phyloP scores from a whole-genome alignment of 2,329 filamentous ascomycete genomes.

The Periglandula ipomoeae region DNA sequence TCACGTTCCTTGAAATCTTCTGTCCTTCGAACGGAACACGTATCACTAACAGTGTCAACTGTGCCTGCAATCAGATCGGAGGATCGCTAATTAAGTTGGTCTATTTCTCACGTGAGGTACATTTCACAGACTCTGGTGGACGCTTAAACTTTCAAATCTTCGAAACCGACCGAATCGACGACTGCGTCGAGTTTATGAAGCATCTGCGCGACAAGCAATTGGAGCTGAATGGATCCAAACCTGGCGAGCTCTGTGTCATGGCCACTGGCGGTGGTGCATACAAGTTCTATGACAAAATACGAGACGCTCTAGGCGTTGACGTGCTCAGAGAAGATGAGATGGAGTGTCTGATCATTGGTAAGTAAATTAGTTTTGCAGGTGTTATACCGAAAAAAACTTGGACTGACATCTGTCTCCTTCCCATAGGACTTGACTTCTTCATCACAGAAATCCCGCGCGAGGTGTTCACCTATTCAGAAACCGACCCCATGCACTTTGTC shows the following conservation, averaged over 20 bases:
- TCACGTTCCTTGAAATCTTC: no score
- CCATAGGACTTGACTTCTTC: constrained; percentile 85
- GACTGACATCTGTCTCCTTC: background rate
- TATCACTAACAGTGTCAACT: background rate
- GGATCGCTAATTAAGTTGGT: constrained; percentile 94
- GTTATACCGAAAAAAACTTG: no score
- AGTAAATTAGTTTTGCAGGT: constrained; percentile 11
- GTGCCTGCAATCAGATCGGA: constrained; percentile 58
- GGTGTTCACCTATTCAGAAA: constrained; percentile 93
- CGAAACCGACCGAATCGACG: constrained; percentile 88
- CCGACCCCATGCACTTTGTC: constrained; percentile 82
- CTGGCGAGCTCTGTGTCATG: constrained; percentile 77
- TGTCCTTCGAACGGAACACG: background rate
- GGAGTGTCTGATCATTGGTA: constrained; percentile 94
- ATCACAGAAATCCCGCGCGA: constrained; percentile 96
- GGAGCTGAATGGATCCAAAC: constrained; percentile 60
- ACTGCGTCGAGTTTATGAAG: constrained; percentile 87
- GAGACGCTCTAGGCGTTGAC: constrained; percentile 73
- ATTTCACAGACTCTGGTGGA: constrained; percentile 72
- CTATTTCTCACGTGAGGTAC: constrained; percentile 86
- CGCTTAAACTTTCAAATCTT: constrained; percentile 93
- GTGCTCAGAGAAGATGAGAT: constrained; percentile 94
- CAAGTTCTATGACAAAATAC: constrained; percentile 92
- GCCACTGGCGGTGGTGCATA: constrained; percentile 93
- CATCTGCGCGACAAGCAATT: constrained; percentile 76